Evolutionary conservation across 192 early-diverging fungal genomes (phyloP), one percentile per base, ranked within the genome.

Genomic region (Chytriomyces sp.): DNA sequence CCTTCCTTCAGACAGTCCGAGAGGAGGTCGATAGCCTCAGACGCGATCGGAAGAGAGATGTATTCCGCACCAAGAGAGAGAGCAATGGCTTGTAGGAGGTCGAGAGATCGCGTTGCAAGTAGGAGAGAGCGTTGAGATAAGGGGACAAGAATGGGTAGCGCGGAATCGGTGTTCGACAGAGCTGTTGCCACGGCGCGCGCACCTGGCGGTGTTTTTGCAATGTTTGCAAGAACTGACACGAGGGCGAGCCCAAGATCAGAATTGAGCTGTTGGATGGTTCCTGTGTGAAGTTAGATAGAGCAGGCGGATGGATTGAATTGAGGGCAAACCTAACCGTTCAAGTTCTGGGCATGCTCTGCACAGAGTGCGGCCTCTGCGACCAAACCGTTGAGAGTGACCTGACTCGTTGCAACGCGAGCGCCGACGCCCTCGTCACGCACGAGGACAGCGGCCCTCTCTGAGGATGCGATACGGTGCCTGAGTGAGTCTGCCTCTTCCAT

Each of bases 21-120:
- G 30, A 61, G 14, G 33, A 33, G 31, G 39, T 72, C 61, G 32
- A 76, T 33, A 25, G 66, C 38, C 63, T 59, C 31, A 19, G 57
- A 3, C 8, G 22, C 52, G 14, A 68, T 5, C n/a, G 5, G 7
- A 37, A 19, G 12, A 19, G 19, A 52, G 7, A 39, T 39, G 10
- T 33, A 19, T 5, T 8, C 40, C 19, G 40, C 22, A n/a, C 8
- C 10, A 8, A 26, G n/a, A 7, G 37, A 10, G 7, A 28, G 33
- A 19, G 30, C 52, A 19, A 52, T 12, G 6, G 34, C 25, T 8
- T 52, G 2, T 8, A 34, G 8, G 10, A 34, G 10, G 55, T n/a
- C 34, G 32, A 7, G 8, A 34, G 8, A 68, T 10, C 34, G 32
- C 31, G 8, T 38, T 39, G 65, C 44, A n/a, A 10, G n/a, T 8